Conservation (phyloP, 305 asterid genomes). For the Ruellia speciosa region DNA sequence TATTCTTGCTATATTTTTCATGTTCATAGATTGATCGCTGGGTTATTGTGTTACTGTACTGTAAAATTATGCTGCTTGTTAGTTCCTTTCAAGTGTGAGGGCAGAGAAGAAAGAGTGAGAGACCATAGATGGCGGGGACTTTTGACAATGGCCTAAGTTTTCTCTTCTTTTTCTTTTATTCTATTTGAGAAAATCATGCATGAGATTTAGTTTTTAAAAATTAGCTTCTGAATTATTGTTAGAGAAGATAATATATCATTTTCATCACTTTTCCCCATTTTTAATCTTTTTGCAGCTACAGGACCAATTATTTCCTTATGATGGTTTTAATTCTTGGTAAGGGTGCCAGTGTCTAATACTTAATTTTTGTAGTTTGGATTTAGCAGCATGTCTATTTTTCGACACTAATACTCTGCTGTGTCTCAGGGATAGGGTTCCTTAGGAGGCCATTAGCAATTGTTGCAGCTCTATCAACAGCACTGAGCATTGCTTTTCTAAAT, state of each 20-base stretch:
- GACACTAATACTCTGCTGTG: neutral
- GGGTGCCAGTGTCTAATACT: slow-evolving; percentile 19
- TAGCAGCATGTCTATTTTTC: neutral
- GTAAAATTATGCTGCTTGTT: slow-evolving; percentile 3
- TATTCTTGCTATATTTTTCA: neutral
- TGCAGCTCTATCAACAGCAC: slow-evolving; percentile 79
- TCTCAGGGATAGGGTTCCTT: slow-evolving; percentile 72
- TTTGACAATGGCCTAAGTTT: neutral
- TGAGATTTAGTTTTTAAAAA: neutral
- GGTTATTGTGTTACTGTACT: neutral
- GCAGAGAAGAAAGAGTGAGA: neutral
- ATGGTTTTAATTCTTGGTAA: slow-evolving; percentile 77
- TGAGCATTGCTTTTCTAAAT: slow-evolving; percentile 78
- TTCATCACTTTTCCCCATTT: neutral
- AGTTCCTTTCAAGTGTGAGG: neutral
- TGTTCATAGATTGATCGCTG: slow-evolving; percentile 12
- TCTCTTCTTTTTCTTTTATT: neutral
- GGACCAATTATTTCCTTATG: slow-evolving; percentile 92
- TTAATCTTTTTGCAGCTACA: slow-evolving; percentile 51
- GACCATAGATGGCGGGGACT: slow-evolving; percentile 6
- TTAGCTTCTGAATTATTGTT: slow-evolving; percentile 4
- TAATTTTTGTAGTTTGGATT: slow-evolving; percentile 10
- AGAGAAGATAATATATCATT: slow-evolving; percentile 3
- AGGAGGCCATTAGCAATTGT: slow-evolving; percentile 76
- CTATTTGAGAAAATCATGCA: neutral